A percentile compares a stretch with the other conserved stretches of the same genome.
phyloP scores from a whole-genome alignment of 257 asterid species.

The Solanum ossicruentum region DNA sequence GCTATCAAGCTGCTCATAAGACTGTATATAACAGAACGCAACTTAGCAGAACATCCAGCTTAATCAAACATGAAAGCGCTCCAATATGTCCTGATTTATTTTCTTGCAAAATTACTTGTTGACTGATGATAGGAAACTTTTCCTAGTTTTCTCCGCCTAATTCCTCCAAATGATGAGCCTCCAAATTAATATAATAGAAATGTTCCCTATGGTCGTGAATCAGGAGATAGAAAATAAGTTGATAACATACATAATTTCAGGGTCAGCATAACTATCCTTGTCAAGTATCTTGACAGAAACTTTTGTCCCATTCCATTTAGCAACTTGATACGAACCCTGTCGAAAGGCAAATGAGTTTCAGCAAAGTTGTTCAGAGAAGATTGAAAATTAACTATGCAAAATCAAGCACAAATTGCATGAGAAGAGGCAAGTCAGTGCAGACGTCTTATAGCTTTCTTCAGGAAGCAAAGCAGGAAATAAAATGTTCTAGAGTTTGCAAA shows the following conservation, averaged over 20 bases:
- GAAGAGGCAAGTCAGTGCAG: neutral
- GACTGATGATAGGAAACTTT: neutral
- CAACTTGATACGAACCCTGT: slow-evolving; percentile 98
- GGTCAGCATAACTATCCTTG: slow-evolving; percentile 69
- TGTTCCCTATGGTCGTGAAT: neutral
- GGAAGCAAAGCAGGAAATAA: neutral
- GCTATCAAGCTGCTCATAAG: neutral
- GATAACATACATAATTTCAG: slow-evolving; percentile 56
- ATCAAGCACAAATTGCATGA: neutral
- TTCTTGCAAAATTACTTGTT: neutral
- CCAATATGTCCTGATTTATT: neutral
- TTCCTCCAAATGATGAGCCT: neutral
- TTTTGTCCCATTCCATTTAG: slow-evolving; percentile 95
- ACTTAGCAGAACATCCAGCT: neutral
- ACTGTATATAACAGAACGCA: neutral
- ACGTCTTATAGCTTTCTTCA: neutral
- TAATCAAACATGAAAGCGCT: neutral
- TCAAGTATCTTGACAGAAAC: slow-evolving; percentile 95
- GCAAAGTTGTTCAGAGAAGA: neutral
- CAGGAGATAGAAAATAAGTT: neutral
- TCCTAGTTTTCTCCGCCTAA: neutral
- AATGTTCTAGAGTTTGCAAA: neutral
- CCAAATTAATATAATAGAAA: neutral
- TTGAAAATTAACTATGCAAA: neutral
- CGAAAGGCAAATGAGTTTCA: neutral